These are phyloP conservation scores for Chlamydomonas sp. DNA, from an alignment of 139 green algal species.

Conservation along the genomic window DNA sequence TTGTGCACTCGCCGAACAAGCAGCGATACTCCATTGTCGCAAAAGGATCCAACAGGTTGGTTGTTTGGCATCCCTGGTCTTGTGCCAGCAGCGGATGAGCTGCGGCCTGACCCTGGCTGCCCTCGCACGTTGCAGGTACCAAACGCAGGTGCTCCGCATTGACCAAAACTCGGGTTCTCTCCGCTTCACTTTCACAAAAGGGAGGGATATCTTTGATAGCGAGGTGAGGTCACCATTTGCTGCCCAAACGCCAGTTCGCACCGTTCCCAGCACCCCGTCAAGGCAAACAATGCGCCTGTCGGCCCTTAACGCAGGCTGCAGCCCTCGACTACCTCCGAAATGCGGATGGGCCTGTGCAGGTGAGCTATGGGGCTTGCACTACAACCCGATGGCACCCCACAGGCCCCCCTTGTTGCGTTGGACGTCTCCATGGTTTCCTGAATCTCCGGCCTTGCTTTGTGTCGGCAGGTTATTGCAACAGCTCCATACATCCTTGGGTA, in stretches of 20 bases:
- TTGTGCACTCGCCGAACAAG: constrained; percentile 38
- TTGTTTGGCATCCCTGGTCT: too few relatives aligned
- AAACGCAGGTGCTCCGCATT: constrained; percentile 49
- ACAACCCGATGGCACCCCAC: background rate
- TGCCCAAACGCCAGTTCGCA: too few relatives aligned
- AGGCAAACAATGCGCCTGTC: too few relatives aligned
- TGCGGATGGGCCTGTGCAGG: background rate
- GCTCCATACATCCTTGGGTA: constrained; percentile 89
- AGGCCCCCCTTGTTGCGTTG: background rate
- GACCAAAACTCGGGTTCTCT: constrained; percentile 42
- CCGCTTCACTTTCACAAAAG: constrained; percentile 42
- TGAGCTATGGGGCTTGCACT: background rate
- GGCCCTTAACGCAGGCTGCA: background rate
- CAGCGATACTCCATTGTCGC: constrained; percentile 46
- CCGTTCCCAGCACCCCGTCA: too few relatives aligned
- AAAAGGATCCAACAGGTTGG: constrained; percentile 28
- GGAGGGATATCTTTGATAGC: constrained; percentile 57
- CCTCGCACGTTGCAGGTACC: constrained; percentile 25
- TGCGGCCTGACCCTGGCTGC: too few relatives aligned
- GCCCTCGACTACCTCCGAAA: constrained; percentile 6
- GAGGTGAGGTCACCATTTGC: constrained; percentile 46
- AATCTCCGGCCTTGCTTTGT: background rate
- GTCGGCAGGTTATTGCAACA: constrained; percentile 56
- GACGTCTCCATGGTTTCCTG: background rate
- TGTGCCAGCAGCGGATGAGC: too few relatives aligned